Conservation (phyloP, 1,139 yeast species). For the Protomyces pachydermus region DNA sequence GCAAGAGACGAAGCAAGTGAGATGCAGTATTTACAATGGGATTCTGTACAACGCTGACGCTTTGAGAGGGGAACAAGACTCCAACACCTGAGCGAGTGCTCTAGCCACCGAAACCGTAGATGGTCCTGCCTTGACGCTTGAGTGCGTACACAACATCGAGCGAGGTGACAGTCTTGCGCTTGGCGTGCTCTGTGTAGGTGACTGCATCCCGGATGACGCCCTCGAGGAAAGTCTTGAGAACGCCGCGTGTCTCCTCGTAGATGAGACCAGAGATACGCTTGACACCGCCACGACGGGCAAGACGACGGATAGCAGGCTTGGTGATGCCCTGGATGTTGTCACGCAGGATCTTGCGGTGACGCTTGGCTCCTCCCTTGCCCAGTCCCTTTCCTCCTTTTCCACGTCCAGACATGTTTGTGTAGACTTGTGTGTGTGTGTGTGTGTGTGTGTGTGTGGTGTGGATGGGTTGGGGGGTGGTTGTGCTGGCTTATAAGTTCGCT, state of each 20-base stretch:
- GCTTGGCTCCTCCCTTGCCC: slow-evolving; percentile 83
- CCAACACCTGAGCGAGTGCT: slow-evolving; percentile 1
- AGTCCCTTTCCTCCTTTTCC: slow-evolving; percentile 99
- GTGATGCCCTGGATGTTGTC: slow-evolving; percentile 99
- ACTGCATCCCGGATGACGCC: slow-evolving; percentile 98
- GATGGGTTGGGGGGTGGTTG: background rate
- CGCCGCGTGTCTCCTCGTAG: slow-evolving; percentile 98
- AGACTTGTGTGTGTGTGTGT: background rate
- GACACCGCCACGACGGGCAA: slow-evolving; percentile 99
- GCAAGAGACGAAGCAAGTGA: background rate
- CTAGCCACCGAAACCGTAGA: slow-evolving; percentile 99
- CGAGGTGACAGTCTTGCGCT: slow-evolving; percentile 99
- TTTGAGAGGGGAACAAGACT: background rate
- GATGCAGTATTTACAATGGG: background rate
- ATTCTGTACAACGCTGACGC: background rate
- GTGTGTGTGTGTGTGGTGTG: background rate
- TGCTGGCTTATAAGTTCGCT: no score
- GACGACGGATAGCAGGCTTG: slow-evolving; percentile 99
- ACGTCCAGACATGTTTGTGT: slow-evolving; percentile 8
- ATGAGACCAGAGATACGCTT: slow-evolving; percentile 80
- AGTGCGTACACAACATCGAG: slow-evolving; percentile 98
- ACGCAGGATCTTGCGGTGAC: slow-evolving; percentile 99
- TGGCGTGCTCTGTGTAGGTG: slow-evolving; percentile 98
- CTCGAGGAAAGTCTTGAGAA: slow-evolving; percentile 90
- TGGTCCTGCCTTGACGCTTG: slow-evolving; percentile 99